A percentile compares a stretch with the other conserved stretches of the same genome.
phyloP scores from a whole-genome alignment of 345 rosid species.

The Citrus cavaleriei region DNA sequence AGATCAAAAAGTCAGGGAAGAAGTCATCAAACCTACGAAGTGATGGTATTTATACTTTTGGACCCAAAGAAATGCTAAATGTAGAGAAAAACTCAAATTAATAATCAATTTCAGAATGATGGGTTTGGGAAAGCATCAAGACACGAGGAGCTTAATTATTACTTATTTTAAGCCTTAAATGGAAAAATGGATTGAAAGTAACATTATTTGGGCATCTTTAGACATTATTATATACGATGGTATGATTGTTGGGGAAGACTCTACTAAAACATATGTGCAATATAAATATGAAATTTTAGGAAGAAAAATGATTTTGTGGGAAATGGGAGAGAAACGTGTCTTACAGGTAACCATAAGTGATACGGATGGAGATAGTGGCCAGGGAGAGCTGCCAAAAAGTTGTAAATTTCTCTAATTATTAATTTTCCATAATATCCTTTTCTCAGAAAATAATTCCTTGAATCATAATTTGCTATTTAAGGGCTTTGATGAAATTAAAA shows the following conservation, averaged over 20 bases:
- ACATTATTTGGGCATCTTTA: neutral
- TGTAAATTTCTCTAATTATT: neutral
- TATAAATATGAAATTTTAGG: neutral
- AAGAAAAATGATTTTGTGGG: neutral
- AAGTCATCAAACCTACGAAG: neutral
- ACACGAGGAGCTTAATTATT: neutral
- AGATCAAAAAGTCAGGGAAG: neutral
- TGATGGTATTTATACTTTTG: neutral
- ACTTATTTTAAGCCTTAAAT: neutral
- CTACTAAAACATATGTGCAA: neutral
- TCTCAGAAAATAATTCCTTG: neutral
- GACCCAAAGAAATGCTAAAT: slow-evolving; percentile 3
- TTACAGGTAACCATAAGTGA: neutral
- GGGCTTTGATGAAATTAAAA: neutral
- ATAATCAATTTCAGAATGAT: neutral
- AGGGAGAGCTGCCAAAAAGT: neutral
- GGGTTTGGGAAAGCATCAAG: neutral
- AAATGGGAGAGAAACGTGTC: neutral
- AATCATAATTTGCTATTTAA: neutral
- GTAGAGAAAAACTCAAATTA: neutral
- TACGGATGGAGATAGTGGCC: neutral
- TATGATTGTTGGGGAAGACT: neutral
- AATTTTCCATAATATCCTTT: neutral
- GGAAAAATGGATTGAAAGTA: neutral
- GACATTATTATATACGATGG: neutral